Conservation (phyloP, 768 basidiomycete species). For the Phylloporus scabripes region DNA sequence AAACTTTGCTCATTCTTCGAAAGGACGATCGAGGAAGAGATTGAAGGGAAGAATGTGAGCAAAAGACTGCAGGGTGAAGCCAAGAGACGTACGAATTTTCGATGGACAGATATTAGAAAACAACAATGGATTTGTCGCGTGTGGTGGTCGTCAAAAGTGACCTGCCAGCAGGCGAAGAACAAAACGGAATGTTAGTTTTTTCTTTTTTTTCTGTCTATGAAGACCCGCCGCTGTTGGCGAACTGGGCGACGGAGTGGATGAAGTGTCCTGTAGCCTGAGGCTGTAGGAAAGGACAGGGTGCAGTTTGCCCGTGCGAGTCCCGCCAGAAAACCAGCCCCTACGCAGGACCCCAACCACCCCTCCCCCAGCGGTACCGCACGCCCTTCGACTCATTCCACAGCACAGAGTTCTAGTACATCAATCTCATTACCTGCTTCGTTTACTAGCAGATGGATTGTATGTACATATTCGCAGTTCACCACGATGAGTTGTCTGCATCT, state of each 20-base stretch:
- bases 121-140: conserved; percentile 52
- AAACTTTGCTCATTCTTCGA: conserved; percentile 89
- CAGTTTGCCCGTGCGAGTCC: conserved; percentile 29
- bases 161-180: conserved; percentile 87
- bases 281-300: conserved; percentile 36
- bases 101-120: conserved; percentile 41
- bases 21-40: conserved; percentile 6
- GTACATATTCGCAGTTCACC: not conserved
- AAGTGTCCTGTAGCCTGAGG: conserved; percentile 34
- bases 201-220: conserved; percentile 37
- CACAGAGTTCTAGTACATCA: not conserved
- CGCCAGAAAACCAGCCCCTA: conserved; percentile 29
- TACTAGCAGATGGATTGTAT: not conserved
- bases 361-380: conserved; percentile 14
- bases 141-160: conserved; percentile 81
- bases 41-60: not conserved
- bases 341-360: conserved; percentile 24
- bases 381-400: not conserved
- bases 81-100: conserved; percentile 38
- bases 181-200: conserved; percentile 42
- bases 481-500: not conserved
- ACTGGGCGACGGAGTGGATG: conserved; percentile 21
- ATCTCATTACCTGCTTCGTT: not conserved
- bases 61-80: conserved; percentile 9
- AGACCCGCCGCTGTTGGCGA: conserved; percentile 37